Evolutionary conservation across 2,329 filamentous ascomycete species (phyloP).

Genomic region (Clarireedia hainanense): DNA sequence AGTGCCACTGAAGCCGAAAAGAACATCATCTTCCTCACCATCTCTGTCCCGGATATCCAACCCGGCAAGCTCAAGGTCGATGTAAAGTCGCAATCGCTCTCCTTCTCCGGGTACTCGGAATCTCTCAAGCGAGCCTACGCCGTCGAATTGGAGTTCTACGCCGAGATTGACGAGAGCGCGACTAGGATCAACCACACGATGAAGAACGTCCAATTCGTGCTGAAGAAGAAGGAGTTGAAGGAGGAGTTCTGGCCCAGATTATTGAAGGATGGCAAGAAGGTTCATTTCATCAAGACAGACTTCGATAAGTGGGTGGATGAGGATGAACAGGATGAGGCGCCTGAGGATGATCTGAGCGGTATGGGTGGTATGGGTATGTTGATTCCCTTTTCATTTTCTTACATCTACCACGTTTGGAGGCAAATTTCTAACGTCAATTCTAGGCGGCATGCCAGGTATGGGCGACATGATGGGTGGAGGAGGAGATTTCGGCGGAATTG

Average conservation of each 20-base stretch:
- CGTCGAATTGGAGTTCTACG: slow-evolving; percentile 80
- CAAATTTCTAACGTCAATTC: not conserved
- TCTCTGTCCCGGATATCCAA: slow-evolving; percentile 79
- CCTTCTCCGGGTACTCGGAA: slow-evolving; percentile 74
- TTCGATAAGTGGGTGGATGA: slow-evolving; percentile 66
- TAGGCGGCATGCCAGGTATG: slow-evolving; percentile 21
- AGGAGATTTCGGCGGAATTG: slow-evolving; percentile 77
- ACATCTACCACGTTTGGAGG: not conserved
- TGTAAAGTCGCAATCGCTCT: slow-evolving; percentile 66
- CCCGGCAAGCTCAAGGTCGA: slow-evolving; percentile 72
- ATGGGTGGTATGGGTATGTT: slow-evolving; percentile 56
- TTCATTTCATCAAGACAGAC: slow-evolving; percentile 96
- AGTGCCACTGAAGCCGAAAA: slow-evolving; percentile 69
- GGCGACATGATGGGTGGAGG: slow-evolving; percentile 36
- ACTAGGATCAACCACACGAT: slow-evolving; percentile 83
- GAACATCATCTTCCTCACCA: slow-evolving; percentile 93
- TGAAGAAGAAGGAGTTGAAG: slow-evolving; percentile 95
- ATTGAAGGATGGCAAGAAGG: slow-evolving; percentile 81
- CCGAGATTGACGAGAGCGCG: slow-evolving; percentile 77
- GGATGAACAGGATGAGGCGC: slow-evolving; percentile 85
- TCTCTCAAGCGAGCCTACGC: slow-evolving; percentile 83
- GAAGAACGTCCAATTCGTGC: slow-evolving; percentile 81
- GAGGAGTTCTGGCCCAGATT: slow-evolving; percentile 94
- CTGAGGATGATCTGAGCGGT: slow-evolving; percentile 63
- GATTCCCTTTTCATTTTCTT: not conserved